Evolutionary conservation across 1,284 basidiomycete species (phyloP), one percentile per base, ranked within the genome.

Genomic region (Exobasidium rhododendri): DNA sequence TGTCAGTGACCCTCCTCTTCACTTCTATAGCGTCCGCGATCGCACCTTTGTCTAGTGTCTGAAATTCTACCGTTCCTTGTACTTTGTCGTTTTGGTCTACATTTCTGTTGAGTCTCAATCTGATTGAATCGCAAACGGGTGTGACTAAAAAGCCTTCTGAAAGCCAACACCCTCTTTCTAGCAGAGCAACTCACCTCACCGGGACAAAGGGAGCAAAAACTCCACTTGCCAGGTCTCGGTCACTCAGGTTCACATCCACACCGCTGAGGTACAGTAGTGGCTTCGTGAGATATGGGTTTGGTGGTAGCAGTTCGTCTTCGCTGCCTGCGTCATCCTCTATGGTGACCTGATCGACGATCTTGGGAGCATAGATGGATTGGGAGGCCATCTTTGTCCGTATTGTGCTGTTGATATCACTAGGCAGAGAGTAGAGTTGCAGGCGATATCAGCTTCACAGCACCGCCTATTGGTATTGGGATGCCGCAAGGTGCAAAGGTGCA

Each of bases 21-120:
- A n/a, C n/a, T n/a, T n/a, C n/a, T n/a, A n/a, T n/a, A n/a, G n/a
- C n/a, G n/a, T n/a, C n/a, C n/a, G n/a, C n/a, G n/a, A n/a, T n/a
- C 66, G 55, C 43, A 68, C 66, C 72, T 56, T 71, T 75, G 30
- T 69, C 63, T 13, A 77, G 63, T 2, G 66, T 62, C 51, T 77
- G 71, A 54, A 77, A 77, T 51, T 77, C 71, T 49, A 77, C 66
- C 10, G 71, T 75, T 29, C 73, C 74, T 51, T 57, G 67, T 4
- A 67, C 67, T 0, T 49, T 49, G 43, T 63, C 59, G 6, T 60
- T 66, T 2, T 59, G 56, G 14, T 56, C n/a, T 2, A 64, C 66
- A 30, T 58, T 50, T 28, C 69, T n/a, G n/a, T n/a, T n/a, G n/a
- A n/a, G n/a, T n/a, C n/a, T n/a, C n/a, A n/a, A n/a, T n/a, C n/a